A percentile compares a stretch with the other conserved stretches of the same genome.
Conservation (phyloP, 2,329 filamentous ascomycete genomes). For the Fusarium sp. region DNA sequence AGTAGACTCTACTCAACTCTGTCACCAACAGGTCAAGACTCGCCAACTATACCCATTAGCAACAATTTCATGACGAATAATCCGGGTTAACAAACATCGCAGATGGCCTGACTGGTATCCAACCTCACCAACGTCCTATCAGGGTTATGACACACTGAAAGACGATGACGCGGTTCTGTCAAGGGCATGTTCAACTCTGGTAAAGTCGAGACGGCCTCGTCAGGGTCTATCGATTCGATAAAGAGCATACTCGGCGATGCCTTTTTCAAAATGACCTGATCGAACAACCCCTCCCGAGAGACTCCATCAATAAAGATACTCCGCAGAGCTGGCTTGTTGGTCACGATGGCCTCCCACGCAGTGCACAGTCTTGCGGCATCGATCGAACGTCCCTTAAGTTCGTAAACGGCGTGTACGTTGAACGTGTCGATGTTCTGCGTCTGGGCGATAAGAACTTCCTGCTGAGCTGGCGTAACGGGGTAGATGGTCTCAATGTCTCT, state of each 20-base stretch:
- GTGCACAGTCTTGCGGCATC: conserved; percentile 58
- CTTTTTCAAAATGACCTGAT: conserved; percentile 60
- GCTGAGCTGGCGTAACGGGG: conserved; percentile 60
- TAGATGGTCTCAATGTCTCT: conserved; percentile 61
- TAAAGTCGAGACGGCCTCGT: conserved; percentile 52
- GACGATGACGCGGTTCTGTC: conserved; percentile 59
- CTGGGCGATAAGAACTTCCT: conserved; percentile 61
- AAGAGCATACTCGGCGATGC: conserved; percentile 64
- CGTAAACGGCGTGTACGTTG: conserved; percentile 59
- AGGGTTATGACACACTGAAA: conserved; percentile 60
- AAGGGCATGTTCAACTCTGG: conserved; percentile 52
- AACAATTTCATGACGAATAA: background rate
- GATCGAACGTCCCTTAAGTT: conserved; percentile 53
- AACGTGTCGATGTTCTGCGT: conserved; percentile 54
- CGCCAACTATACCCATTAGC: conserved; percentile 27
- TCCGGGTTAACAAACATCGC: conserved; percentile 50
- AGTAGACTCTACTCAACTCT: conserved; percentile 60
- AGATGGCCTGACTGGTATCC: conserved; percentile 62
- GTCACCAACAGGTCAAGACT: conserved; percentile 59
- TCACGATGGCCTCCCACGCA: conserved; percentile 61
- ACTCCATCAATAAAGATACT: conserved; percentile 65
- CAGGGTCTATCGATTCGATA: conserved; percentile 56
- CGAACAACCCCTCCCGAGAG: conserved; percentile 59
- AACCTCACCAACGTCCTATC: conserved; percentile 59
- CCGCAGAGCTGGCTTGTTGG: conserved; percentile 57